Percentiles rank a stretch among this genome's conserved stretches.
Conservation (phyloP, 2,329 filamentous ascomycete species). For the Diaporthe batatas region DNA sequence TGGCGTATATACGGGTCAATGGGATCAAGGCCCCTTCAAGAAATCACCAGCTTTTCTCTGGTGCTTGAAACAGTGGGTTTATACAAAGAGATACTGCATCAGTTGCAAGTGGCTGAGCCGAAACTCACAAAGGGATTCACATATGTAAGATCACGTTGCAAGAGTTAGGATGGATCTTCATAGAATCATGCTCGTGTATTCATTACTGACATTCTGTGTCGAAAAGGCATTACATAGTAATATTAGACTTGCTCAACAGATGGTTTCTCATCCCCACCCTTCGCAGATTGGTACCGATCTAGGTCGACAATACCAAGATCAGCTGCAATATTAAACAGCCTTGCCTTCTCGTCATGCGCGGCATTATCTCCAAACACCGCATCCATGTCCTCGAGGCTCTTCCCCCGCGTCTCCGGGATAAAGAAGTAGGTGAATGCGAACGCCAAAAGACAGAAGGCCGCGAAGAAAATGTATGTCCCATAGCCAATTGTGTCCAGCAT, state of each 20-base stretch:
- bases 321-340: constrained; percentile 40
- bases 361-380: constrained; percentile 49
- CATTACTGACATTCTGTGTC: not conserved
- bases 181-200: not conserved
- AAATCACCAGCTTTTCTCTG: too few species aligned
- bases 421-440: constrained; percentile 62
- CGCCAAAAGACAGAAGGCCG: constrained; percentile 62
- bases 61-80: too few species aligned
- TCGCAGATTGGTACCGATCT: not conserved
- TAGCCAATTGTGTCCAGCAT: constrained; percentile 62
- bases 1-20: not conserved
- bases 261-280: constrained; percentile 23
- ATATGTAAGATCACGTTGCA: not conserved
- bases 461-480: constrained; percentile 67
- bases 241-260: constrained; percentile 10
- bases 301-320: constrained; percentile 26
- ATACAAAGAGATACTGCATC: too few species aligned
- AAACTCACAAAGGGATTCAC: too few species aligned
- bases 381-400: constrained; percentile 65
- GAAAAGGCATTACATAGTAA: not conserved
- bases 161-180: not conserved
- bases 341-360: constrained; percentile 48
- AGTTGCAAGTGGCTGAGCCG: too few species aligned
- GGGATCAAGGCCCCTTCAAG: too few species aligned
- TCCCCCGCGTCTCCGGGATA: constrained; percentile 65